Evolutionary conservation across 192 early-diverging fungal genomes (phyloP).

Genomic region (Coemansia aciculifera): DNA sequence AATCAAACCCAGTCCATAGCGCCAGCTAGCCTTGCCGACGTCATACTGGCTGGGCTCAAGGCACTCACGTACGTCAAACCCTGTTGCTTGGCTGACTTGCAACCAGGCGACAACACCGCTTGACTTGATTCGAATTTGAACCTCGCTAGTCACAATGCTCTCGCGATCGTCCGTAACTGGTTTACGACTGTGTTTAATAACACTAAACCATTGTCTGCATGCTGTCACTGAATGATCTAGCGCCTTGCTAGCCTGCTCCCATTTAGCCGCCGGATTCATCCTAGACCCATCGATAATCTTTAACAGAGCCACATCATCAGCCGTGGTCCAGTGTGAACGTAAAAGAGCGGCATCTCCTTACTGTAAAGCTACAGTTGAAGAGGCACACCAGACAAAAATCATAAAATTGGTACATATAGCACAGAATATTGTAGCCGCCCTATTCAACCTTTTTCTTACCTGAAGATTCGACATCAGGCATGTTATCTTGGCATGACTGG

Average conservation of each 20-base stretch:
- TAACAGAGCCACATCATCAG: not conserved
- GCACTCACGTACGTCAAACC: not conserved
- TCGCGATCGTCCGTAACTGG: not conserved
- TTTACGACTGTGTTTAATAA: not conserved
- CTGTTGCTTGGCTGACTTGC: not conserved
- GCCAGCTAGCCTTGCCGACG: slow-evolving; percentile 13
- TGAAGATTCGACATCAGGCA: no score
- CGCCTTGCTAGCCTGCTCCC: not conserved
- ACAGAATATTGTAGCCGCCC: no score
- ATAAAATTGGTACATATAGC: no score
- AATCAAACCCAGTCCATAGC: slow-evolving; percentile 6
- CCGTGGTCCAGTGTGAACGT: not conserved
- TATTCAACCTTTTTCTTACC: no score
- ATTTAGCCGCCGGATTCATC: not conserved
- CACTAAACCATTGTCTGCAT: not conserved
- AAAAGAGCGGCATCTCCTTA: not conserved
- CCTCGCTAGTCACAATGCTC: not conserved
- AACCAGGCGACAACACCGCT: slow-evolving; percentile 13
- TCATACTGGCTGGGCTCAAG: slow-evolving; percentile 11
- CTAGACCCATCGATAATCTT: not conserved
- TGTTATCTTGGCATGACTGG: not conserved
- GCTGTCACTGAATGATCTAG: not conserved
- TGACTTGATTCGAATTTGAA: not conserved
- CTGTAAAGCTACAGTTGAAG: not conserved
- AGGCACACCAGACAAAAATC: not conserved